These are phyloP conservation scores for Globisporangium solare DNA, from an alignment of 352 stramenopile species.

Conservation along the genomic window DNA sequence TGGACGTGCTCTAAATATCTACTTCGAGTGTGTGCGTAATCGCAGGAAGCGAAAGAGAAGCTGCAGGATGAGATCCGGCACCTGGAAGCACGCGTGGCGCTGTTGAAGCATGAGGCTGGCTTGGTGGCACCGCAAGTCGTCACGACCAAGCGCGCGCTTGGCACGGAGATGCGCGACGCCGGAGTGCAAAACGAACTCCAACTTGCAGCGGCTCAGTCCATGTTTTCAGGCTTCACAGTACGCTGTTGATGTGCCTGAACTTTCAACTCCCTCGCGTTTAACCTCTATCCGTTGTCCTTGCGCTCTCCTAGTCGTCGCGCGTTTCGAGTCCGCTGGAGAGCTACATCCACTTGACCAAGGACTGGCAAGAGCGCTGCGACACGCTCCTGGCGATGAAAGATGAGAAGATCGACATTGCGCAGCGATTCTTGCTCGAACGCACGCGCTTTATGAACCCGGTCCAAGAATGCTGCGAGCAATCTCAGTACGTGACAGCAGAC, in stretches of 20 bases:
- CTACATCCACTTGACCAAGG: constrained; percentile 14
- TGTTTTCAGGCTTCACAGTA: constrained; percentile 7
- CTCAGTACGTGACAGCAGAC: constrained; percentile 32
- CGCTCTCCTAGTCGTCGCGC: not conserved
- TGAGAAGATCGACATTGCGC: constrained; percentile 24
- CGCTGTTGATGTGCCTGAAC: not conserved
- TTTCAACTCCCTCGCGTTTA: not conserved
- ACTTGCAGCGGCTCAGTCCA: constrained; percentile 5
- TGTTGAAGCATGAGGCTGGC: constrained; percentile 6
- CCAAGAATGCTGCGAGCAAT: constrained; percentile 27
- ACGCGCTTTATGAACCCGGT: constrained; percentile 19
- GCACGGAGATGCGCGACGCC: constrained; percentile 4
- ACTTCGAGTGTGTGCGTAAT: not conserved
- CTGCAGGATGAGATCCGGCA: constrained; percentile 7
- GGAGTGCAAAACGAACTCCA: constrained; percentile 8
- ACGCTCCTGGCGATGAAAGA: constrained; percentile 22
- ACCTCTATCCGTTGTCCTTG: not conserved
- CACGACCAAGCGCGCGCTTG: not conserved
- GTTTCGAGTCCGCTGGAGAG: constrained; percentile 4
- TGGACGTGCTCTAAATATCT: not conserved
- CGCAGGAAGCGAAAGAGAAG: constrained; percentile 8
- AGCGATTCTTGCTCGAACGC: constrained; percentile 31
- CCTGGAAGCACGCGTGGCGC: constrained; percentile 6
- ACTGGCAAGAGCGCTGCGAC: constrained; percentile 21
- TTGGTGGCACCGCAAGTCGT: not conserved